A percentile compares a stretch with the other conserved stretches of the same genome.
Evolutionary conservation across 2,329 filamentous ascomycete species (phyloP).

Genomic region (Calonectria pauciramosa): DNA sequence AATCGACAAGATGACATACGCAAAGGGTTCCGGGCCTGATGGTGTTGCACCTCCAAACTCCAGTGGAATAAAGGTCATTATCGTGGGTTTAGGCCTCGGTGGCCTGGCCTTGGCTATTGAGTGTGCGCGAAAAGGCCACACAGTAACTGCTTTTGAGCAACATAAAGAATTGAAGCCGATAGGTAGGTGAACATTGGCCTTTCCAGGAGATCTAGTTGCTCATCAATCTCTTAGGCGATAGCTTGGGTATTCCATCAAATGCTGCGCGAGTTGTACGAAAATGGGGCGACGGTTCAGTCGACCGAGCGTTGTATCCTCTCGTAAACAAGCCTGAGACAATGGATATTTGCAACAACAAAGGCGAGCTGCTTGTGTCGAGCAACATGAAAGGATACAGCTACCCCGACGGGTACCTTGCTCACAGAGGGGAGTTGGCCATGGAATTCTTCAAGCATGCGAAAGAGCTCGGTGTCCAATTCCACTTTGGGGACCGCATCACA

Average conservation of each 20-base stretch:
- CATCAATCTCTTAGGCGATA: background rate
- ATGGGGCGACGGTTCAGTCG: background rate
- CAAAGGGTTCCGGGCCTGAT: background rate
- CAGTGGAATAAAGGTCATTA: background rate
- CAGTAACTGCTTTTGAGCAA: background rate
- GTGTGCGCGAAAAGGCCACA: background rate
- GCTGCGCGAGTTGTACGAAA: background rate
- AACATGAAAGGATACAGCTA: background rate
- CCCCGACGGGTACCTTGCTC: background rate
- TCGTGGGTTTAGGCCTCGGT: background rate
- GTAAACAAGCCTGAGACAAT: background rate
- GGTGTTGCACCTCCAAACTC: background rate
- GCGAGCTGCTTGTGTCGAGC: background rate
- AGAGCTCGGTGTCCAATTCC: background rate
- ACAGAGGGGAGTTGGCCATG: slow-evolving; percentile 5
- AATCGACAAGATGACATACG: background rate
- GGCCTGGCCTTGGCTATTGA: background rate
- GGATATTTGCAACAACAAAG: background rate
- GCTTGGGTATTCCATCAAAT: background rate
- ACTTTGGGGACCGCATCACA: background rate
- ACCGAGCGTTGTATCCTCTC: background rate
- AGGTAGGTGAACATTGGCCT: background rate
- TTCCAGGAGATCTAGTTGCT: too few species aligned
- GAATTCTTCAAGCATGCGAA: background rate
- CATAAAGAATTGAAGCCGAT: background rate